Evolutionary conservation across 2,329 filamentous ascomycete genomes (phyloP).

Genomic region (Fusarium robinianum): DNA sequence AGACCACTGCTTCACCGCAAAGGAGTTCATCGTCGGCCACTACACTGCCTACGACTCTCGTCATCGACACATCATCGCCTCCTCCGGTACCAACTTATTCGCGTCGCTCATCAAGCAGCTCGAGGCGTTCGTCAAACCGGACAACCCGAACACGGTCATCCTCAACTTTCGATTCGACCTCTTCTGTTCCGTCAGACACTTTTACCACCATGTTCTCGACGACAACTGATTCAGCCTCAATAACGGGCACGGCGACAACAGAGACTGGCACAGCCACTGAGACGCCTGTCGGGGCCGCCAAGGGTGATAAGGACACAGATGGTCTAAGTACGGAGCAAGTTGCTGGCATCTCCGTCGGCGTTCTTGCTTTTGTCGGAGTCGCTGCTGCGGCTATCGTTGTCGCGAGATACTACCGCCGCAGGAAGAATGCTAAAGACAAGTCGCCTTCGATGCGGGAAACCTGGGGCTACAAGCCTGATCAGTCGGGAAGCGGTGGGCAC

Average conservation of each 20-base stretch:
- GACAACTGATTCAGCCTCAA: not conserved
- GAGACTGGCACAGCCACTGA: conserved; percentile 22
- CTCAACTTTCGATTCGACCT: not conserved
- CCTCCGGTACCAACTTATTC: conserved; percentile 20
- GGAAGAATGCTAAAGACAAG: conserved; percentile 44
- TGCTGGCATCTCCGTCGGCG: conserved; percentile 62
- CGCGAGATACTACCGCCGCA: conserved; percentile 48
- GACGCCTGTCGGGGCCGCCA: conserved; percentile 17
- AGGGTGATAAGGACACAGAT: conserved; percentile 18
- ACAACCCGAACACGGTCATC: conserved; percentile 13
- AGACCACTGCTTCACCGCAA: conserved; percentile 11
- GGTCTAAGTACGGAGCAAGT: conserved; percentile 51
- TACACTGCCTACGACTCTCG: conserved; percentile 37
- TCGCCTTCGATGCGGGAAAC: conserved; percentile 47
- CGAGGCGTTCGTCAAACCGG: too few species aligned
- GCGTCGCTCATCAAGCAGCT: not conserved
- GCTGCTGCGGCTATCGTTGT: conserved; percentile 54
- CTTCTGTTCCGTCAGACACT: conserved; percentile 3
- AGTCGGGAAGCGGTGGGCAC: conserved; percentile 27
- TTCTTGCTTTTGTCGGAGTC: conserved; percentile 53
- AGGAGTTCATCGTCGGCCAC: conserved; percentile 8
- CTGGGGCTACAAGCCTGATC: conserved; percentile 42
- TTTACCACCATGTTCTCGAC: conserved; percentile 14
- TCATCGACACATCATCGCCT: conserved; percentile 35
- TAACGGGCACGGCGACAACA: conserved; percentile 18